Base-by-base conservation (phyloP, 202 grass and related monocot species). In the Carex arenaria region DNA sequence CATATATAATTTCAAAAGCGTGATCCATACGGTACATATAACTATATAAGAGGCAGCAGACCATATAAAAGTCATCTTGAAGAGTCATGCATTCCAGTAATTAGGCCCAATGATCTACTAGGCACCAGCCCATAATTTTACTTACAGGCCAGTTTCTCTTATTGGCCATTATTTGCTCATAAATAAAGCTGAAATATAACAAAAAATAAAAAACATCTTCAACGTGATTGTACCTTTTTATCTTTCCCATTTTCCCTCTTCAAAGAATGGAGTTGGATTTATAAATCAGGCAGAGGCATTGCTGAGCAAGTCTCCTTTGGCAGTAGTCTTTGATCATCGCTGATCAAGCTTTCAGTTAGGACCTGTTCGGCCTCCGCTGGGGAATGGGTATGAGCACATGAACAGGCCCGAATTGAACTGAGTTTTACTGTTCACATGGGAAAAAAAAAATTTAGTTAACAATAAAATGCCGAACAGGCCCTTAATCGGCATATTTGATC, bases 261-360 rank as follows among this genome's bases (percentile, higher is more conserved):
- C 23, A 55, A 3, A 36, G 60, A 62, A 11, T 31, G n/a, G 42
- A 26, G n/a, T 69, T 69, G 40, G n/a, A 72, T 74, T 75, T 51
- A 76, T 77, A 15, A 34, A 59, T 77, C 51, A 77, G 73, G 53
- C 12, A 34, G 73, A 19, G 8, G 52, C 73, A 78, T 78, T 78
- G 53, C 73, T 78, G 73, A 53, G 73, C 73, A 78, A 78, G 15
- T 78, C 73, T 78, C 73, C 73, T 78, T 78, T 78, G 73, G 53
- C 73, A 78, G 73, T 78, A 38, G 30, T 36, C 73, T 18, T 10
- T 10, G 19, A 47, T 36, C 26, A 56, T 60, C 2, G 10, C 42
- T 10, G 42, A 72, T 49, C 10, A 5, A 47, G 40, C 47, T 45
- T 20, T 15, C 20, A 22, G 13, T 52, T 23, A n/a, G n/a, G n/a